Base-by-base conservation (phyloP, 2,329 filamentous ascomycete genomes). In the Claviceps fusiformis region DNA sequence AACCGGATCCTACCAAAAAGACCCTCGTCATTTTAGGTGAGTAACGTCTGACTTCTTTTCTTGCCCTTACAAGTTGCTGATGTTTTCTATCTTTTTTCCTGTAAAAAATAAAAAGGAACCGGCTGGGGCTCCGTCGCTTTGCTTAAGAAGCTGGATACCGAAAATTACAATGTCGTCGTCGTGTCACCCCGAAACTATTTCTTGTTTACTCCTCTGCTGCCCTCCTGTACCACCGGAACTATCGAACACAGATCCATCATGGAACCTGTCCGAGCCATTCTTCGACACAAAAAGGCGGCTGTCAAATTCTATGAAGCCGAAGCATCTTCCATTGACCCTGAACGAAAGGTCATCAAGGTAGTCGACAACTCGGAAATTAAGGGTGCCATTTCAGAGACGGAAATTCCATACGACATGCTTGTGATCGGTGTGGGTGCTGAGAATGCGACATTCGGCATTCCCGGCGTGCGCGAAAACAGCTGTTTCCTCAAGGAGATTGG, bases 201-300 rank as follows among this genome's bases (percentile, higher is more conserved):
- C 84, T 86, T 98, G 63, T 98, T 98, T 80, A 98, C 93, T 35
- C 93, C 93, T 58, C 83, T 98, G 57, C 82, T 98, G 59, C 93
- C 93, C 61, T 97, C 92, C 68, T 98, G 93, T 75, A 97, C 93
- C 53, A 96, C 92, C 62, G 93, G 93, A 65, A 87, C 89, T 64
- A 93, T 98, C 71, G 93, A 98, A 79, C 93, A 97, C 77, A 89
- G 93, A 70, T 97, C 91, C 68, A 98, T 98, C 73, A 98, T 98
- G 93, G 93, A 98, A 77, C 93, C 93, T 56, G 86, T 98, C 65
- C 89, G 93, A 68, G 89, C 93, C 70, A 95, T 98, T 71, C 81
- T 95, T 63, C 88, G 91, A 67, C 87, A 93, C 76, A 97, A 97
- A 81, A 90, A 89, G 75, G 87, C 89, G 60, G 80, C 85, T 51